phyloP scores from a whole-genome alignment of 371 early-diverging fungal species.

The Capniomyces stellatus region DNA sequence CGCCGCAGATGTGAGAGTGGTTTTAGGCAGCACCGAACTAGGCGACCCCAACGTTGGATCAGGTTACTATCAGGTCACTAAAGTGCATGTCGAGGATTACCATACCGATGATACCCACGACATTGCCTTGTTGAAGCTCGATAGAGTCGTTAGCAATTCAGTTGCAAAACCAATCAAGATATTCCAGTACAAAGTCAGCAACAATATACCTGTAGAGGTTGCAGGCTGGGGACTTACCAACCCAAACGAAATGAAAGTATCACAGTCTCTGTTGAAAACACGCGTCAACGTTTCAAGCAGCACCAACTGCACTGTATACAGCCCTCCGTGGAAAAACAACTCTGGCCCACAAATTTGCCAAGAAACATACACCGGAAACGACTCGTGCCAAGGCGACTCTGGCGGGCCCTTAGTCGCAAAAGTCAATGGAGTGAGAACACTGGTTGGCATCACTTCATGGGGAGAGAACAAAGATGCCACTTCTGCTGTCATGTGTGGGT shows the following conservation, averaged over 20 bases:
- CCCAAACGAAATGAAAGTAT: background rate
- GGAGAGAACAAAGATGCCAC: background rate
- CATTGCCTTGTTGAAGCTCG: background rate
- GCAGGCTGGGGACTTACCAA: background rate
- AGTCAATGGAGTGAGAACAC: conserved; percentile 9
- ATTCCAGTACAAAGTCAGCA: background rate
- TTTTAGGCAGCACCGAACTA: background rate
- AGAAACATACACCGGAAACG: conserved; percentile 17
- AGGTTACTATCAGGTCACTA: background rate
- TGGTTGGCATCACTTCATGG: conserved; percentile 23
- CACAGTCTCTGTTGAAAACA: background rate
- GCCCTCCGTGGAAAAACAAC: background rate
- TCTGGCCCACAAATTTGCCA: conserved; percentile 19
- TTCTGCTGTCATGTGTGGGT: background rate
- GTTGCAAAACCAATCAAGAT: background rate
- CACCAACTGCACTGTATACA: background rate
- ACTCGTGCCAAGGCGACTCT: conserved; percentile 29
- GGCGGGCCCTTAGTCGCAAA: conserved; percentile 26
- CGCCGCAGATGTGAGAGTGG: background rate
- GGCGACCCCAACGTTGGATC: background rate
- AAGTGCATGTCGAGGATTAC: background rate
- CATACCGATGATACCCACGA: background rate
- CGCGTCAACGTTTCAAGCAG: background rate
- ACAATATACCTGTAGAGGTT: background rate
- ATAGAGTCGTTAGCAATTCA: background rate